Evolutionary conservation across 1,284 basidiomycete species (phyloP).

Genomic region (Austroboletus olivaceoglutinosus): DNA sequence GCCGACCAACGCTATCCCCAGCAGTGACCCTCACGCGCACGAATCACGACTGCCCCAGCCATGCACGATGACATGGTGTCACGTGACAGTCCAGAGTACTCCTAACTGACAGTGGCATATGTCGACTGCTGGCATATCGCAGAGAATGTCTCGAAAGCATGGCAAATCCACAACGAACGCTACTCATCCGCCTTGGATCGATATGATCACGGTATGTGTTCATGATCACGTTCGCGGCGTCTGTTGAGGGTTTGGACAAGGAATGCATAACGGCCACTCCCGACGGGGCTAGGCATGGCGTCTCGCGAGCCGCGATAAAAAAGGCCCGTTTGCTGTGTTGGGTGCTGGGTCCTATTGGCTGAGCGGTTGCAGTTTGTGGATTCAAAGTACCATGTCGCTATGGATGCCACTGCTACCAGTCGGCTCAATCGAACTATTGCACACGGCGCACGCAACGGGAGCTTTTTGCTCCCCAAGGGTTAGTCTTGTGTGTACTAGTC

Average conservation of each 20-base stretch:
- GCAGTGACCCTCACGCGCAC: no score
- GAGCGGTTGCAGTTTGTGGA: conserved; percentile 57
- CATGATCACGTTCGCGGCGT: neutral
- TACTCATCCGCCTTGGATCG: conserved; percentile 57
- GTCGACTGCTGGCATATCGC: no score
- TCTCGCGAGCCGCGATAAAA: conserved; percentile 65
- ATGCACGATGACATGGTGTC: neutral
- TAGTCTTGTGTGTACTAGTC: neutral
- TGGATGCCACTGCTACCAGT: conserved; percentile 53
- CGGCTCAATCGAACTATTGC: conserved; percentile 60
- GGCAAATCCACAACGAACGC: no score
- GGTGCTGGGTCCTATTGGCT: neutral
- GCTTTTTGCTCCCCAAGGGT: conserved; percentile 74
- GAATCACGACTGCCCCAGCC: no score
- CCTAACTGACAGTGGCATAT: neutral
- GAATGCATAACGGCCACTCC: conserved; percentile 70
- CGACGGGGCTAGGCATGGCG: conserved; percentile 50
- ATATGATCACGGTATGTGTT: conserved; percentile 54
- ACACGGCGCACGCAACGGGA: conserved; percentile 58
- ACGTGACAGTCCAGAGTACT: neutral
- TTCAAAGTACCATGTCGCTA: conserved; percentile 66
- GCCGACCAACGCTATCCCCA: no score
- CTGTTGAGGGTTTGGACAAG: neutral
- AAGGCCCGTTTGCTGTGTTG: conserved; percentile 45
- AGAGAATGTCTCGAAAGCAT: neutral